A percentile compares a stretch with the other conserved stretches of the same genome.
Evolutionary conservation across 352 stramenopile species (phyloP).

Genomic region (Pythium scleroteichum): DNA sequence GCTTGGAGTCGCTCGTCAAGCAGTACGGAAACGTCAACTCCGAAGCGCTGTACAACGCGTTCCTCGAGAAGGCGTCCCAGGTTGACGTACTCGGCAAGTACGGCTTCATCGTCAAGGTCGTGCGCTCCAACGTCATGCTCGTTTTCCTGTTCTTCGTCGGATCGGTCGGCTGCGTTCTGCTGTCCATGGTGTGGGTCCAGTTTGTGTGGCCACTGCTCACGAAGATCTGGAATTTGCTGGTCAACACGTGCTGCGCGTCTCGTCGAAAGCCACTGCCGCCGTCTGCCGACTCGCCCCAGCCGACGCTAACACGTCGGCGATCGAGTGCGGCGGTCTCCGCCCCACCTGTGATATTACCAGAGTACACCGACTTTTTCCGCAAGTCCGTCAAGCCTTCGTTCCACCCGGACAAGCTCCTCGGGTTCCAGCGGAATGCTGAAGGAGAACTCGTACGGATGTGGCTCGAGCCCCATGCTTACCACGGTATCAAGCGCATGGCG

Average conservation of each 20-base stretch:
- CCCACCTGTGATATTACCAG: slow-evolving; percentile 36
- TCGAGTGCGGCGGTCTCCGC: background rate
- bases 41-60: slow-evolving; percentile 39
- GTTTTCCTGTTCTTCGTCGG: slow-evolving; percentile 67
- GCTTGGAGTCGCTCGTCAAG: slow-evolving; percentile 32
- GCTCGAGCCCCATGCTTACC: slow-evolving; percentile 49
- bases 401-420: slow-evolving; percentile 49
- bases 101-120: slow-evolving; percentile 68
- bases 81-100: slow-evolving; percentile 55
- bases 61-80: slow-evolving; percentile 38
- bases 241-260: slow-evolving; percentile 15
- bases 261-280: slow-evolving; percentile 8
- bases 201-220: slow-evolving; percentile 54
- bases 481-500: slow-evolving; percentile 38
- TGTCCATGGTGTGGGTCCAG: slow-evolving; percentile 55
- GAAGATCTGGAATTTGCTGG: slow-evolving; percentile 6
- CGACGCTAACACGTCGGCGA: background rate
- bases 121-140: slow-evolving; percentile 72
- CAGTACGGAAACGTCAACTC: slow-evolving; percentile 31
- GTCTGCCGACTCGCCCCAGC: background rate
- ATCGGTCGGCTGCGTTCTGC: slow-evolving; percentile 49
- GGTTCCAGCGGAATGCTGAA: slow-evolving; percentile 52
- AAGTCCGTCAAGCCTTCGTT: slow-evolving; percentile 50
- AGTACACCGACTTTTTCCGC: slow-evolving; percentile 73
- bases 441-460: slow-evolving; percentile 69